Evolutionary conservation across 1,139 yeast genomes (phyloP), one percentile per base, ranked within the genome.

Genomic region (Yamadazyma membranifaciens): DNA sequence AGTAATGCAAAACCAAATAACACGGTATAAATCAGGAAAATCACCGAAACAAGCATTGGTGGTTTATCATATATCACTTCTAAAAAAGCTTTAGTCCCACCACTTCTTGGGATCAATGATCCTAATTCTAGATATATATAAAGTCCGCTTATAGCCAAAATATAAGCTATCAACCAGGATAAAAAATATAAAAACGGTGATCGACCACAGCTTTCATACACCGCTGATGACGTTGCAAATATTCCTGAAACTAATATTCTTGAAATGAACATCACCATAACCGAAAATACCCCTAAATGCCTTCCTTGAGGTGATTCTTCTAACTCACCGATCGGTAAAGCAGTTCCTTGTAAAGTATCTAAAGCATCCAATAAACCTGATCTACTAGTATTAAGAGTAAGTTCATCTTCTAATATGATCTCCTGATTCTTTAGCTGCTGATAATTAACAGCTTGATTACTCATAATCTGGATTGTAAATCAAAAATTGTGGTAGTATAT

Each of bases 221-320:
- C 78, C 17, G 82, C 78, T 13, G 86, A 75, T 0, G 91, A 83
- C 1, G 83, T 78, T 12, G 88, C 83, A 62, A 84, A 82, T 13
- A 84, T 83, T 0, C 92, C 92, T 1, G 88, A 80, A 0, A 92
- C 92, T n/a, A 84, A 67, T 33, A 84, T 83, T 45, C 89, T 64
- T 17, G 87, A 79, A 3, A 84, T 72, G 50, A 82, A 81, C 43
- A 83, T 49, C 15, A 82, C 73, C 37, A 81, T 70, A 0, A 87
- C 82, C 5, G 88, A 80, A 50, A 75, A 82, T 2, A 81, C 56
- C 0, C 91, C 91, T 45, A 84, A 57, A 57, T 84, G 89, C 27
- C 92, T 65, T 1, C 92, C 91, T 48, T 81, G 88, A 0, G 91
- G 91, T 1, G 81, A 72, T 25, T 83, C 88, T 44, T 71, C 75